Percentiles rank a stretch among this genome's conserved stretches.
Conservation (phyloP, 768 basidiomycete species). For the Scleroderma bovista region DNA sequence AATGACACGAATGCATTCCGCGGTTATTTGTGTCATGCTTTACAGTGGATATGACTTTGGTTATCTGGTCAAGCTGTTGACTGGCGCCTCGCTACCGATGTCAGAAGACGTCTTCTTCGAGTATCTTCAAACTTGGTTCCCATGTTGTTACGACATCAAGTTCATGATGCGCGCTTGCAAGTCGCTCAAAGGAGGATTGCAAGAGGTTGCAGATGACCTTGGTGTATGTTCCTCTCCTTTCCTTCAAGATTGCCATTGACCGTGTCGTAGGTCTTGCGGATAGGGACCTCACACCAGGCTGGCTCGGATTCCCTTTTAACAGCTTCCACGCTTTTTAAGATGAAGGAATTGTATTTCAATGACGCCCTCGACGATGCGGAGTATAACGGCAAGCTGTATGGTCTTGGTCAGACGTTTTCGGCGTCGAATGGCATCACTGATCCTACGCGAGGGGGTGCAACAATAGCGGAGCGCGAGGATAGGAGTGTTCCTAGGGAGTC, state of each 20-base stretch:
- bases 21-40: neutral
- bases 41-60: constrained; percentile 97
- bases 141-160: constrained; percentile 95
- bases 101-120: constrained; percentile 90
- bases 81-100: constrained; percentile 78
- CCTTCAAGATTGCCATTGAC: neutral
- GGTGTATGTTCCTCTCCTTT: constrained; percentile 53
- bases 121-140: constrained; percentile 87
- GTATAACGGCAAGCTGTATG: constrained; percentile 80
- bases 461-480: constrained; percentile 80
- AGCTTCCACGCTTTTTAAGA: constrained; percentile 92
- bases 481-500: constrained; percentile 42
- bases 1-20: neutral
- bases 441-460: constrained; percentile 62
- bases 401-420: constrained; percentile 75
- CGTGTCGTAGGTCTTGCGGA: constrained; percentile 65
- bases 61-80: constrained; percentile 92
- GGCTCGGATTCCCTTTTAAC: constrained; percentile 97
- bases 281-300: constrained; percentile 90
- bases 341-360: constrained; percentile 88
- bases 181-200: constrained; percentile 77
- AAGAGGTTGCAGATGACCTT: constrained; percentile 94
- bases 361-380: constrained; percentile 81
- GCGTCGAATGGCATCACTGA: constrained; percentile 62
- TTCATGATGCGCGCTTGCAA: constrained; percentile 89